These are phyloP conservation scores for Pueraria montana DNA, from an alignment of 306 rosid species.

Conservation along the genomic window DNA sequence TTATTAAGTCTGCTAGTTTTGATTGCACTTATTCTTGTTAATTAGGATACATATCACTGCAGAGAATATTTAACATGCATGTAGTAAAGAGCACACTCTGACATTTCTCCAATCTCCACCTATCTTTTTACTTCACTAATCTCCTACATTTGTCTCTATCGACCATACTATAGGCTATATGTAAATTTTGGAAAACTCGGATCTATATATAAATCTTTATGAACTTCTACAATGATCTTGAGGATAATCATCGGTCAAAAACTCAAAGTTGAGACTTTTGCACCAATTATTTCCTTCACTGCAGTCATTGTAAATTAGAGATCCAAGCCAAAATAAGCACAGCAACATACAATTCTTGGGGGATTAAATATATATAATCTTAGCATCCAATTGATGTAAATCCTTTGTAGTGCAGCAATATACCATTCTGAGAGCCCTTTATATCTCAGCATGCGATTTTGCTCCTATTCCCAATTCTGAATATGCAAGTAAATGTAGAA, in stretches of 20 bases:
- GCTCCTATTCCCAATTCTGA: not conserved
- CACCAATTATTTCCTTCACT: not conserved
- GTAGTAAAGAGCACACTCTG: conserved; percentile 2
- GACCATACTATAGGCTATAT: not conserved
- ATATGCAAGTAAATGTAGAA: conserved; percentile 18
- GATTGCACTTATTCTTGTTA: conserved; percentile 28
- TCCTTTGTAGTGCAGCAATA: conserved; percentile 1
- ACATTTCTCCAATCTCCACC: conserved; percentile 18
- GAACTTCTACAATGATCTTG: not conserved
- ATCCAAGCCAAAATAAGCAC: not conserved
- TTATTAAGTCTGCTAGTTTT: conserved; percentile 27
- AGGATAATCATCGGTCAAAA: conserved; percentile 1
- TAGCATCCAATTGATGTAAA: conserved; percentile 9
- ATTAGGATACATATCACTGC: not conserved
- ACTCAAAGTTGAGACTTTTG: not conserved
- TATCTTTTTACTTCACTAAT: not conserved
- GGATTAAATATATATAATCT: conserved; percentile 9
- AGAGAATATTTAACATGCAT: conserved; percentile 17
- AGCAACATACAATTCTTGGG: conserved; percentile 2
- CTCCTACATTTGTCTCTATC: conserved; percentile 3
- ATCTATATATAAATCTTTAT: conserved; percentile 2
- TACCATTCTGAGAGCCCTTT: conserved; percentile 9
- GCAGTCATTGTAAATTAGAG: not conserved
- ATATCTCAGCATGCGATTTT: conserved; percentile 3
- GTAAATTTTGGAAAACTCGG: conserved; percentile 16